Base-by-base conservation (phyloP, 345 rosid species). In the Dimocarpus longan region DNA sequence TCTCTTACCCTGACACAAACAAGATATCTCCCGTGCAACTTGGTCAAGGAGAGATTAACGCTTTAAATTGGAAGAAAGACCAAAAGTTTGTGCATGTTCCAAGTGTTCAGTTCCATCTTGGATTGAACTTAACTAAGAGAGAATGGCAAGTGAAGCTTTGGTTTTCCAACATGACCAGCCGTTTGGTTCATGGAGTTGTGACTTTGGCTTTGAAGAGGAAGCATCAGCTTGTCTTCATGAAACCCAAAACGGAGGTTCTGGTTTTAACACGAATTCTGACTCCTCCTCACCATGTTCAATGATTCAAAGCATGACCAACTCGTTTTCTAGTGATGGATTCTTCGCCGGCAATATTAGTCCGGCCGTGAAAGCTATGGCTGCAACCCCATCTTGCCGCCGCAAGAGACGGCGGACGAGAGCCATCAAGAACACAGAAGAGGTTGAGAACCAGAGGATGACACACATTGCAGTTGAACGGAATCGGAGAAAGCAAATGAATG, bases 401-500 rank as follows among this genome's bases (percentile, higher is more conserved):
- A 89, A 72, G 80, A 86, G 91, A 83, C 76, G 87, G 84, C 86
- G 86, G 21, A 70, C 76, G 24, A 86, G 78, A 80, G 76, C 62
- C 65, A 79, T 79, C 42, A 89, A 84, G 80, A 87, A 82, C 81
- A 76, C 67, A 67, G 87, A 88, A 32, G 92, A 91, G 74, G 85
- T 86, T 71, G 92, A 90, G 87, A 87, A 74, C 24, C 95, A 90
- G 80, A 91, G 97, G 81, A 87, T 86, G 84, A 87, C 83, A 64
- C 97, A 93, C 84, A 91, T 93, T 81, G 78, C 85, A 16, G 91
- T 91, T 18, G 95, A 93, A 74, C 92, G 97, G 74, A 90, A 90
- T 60, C 81, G 97, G 68, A 85, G 97, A 78, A 90, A 83, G 79
- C 97, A 85, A 78, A 93, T 93, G 95, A 93, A 89, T 80, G 84